phyloP scores from a whole-genome alignment of 2,329 filamentous ascomycete genomes.

The Botryotinia narcissicola region DNA sequence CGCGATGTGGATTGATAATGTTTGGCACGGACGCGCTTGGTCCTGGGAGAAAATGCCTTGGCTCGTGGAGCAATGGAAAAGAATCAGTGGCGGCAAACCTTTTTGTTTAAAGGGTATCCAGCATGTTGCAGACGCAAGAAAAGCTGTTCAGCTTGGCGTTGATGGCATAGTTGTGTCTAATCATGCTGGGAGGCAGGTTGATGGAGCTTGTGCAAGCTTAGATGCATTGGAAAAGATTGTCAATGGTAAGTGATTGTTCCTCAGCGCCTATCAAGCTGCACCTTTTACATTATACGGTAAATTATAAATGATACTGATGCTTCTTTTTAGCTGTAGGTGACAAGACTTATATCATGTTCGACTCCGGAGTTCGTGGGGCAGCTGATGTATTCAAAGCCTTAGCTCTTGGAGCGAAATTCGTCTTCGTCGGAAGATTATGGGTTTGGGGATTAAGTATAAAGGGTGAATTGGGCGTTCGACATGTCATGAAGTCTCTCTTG shows the following conservation, averaged over 20 bases:
- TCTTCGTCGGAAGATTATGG: slow-evolving; percentile 61
- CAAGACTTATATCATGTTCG: slow-evolving; percentile 59
- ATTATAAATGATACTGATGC: not conserved
- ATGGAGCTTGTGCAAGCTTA: slow-evolving; percentile 57
- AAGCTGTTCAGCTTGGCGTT: slow-evolving; percentile 54
- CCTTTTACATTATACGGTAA: not conserved
- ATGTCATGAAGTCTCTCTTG: slow-evolving; percentile 60
- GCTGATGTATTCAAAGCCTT: slow-evolving; percentile 67
- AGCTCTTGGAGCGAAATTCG: slow-evolving; percentile 61
- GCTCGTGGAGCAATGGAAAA: slow-evolving; percentile 59
- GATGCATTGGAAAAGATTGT: slow-evolving; percentile 60
- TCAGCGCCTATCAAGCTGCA: not conserved
- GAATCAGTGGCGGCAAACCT: slow-evolving; percentile 55
- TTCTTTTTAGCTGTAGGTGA: slow-evolving; percentile 47
- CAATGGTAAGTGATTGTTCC: slow-evolving; percentile 40
- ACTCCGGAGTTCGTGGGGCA: slow-evolving; percentile 62
- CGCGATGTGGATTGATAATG: slow-evolving; percentile 60
- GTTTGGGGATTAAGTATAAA: slow-evolving; percentile 59
- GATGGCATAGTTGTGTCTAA: slow-evolving; percentile 63
- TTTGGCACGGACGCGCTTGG: slow-evolving; percentile 62
- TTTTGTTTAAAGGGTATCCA: slow-evolving; percentile 65
- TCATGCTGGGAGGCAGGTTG: slow-evolving; percentile 57
- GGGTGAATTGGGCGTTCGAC: slow-evolving; percentile 58
- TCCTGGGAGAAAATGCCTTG: slow-evolving; percentile 63
- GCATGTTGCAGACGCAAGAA: slow-evolving; percentile 55